Evolutionary conservation across 78 protist species (phyloP), one percentile per base, ranked within the genome.

Genomic region (Dictyostelium purpureum): DNA sequence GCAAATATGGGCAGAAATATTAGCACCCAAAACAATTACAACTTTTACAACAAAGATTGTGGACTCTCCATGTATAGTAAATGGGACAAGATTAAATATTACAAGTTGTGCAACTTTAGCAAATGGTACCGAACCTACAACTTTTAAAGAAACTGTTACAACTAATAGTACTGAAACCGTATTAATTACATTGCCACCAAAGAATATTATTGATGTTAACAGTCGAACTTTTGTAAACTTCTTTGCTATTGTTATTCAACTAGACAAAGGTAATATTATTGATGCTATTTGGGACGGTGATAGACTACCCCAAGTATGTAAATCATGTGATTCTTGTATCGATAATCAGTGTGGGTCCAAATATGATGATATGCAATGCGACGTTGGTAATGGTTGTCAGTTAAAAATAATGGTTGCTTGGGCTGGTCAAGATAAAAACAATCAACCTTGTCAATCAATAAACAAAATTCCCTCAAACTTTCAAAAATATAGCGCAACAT

Each of bases 201-300:
- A 63, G 33, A 33, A 31, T 28, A 63, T 63, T 18, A 16, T 33
- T 31, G 71, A 63, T 12, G 26, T 63, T 63, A 31, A 37, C 7
- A 31, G 43, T 12, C 2, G 18, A 33, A 63, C 71, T 33, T 63
- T 63, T 63, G 71, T 81, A 9, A 51, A 71, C 26, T 31, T 18
- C 6, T 61, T 85, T 24, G 61, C 82, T 21, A 79, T 52, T 0
- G n/a, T 85, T 3, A 43, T 61, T 18, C 65, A 73, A n/a, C 2
- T 85, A 2, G 82, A 70, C 24, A 42, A 24, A 12, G 92, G 92
- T 28, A 51, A 18, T 0, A 28, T 85, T 3, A 28, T 47, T 0
- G 75, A 85, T 47, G 92, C 59, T 1, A 21, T 38, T 9, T 85
- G 92, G 92, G 92, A 85, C 24, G 92, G 92, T 35, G 92, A 85